phyloP scores from a whole-genome alignment of 179 eudicot genomes.

The Beta macrorhiza region DNA sequence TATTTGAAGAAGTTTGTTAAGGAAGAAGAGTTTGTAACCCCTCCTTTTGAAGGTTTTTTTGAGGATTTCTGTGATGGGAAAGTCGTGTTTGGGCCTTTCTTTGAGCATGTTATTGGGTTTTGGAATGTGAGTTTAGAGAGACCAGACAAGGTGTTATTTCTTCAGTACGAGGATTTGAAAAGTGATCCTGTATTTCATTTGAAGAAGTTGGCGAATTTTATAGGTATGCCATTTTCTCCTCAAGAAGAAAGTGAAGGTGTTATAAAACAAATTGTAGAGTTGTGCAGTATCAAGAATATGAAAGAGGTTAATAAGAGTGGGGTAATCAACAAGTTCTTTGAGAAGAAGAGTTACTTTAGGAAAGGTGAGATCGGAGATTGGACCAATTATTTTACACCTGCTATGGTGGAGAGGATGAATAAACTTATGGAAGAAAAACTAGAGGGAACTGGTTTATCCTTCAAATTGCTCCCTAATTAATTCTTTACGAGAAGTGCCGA shows the following conservation, averaged over 20 bases:
- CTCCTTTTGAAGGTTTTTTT: background rate
- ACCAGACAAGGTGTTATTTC: constrained; percentile 18
- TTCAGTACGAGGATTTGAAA: constrained; percentile 21
- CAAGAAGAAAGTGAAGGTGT: constrained; percentile 22
- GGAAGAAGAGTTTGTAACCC: background rate
- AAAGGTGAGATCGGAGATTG: constrained; percentile 23
- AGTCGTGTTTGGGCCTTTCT: background rate
- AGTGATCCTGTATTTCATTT: background rate
- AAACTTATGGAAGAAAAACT: constrained; percentile 15
- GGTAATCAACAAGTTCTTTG: constrained; percentile 2
- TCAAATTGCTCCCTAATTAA: background rate
- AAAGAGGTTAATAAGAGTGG: constrained; percentile 23
- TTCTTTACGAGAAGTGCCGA: too few relatives aligned
- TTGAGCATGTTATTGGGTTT: background rate
- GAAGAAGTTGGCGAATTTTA: constrained; percentile 25
- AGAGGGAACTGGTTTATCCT: constrained; percentile 17
- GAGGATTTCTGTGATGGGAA: background rate
- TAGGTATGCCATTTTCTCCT: constrained; percentile 13
- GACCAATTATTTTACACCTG: constrained; percentile 18
- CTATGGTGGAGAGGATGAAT: constrained; percentile 14
- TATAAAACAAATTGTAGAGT: constrained; percentile 13
- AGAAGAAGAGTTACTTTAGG: constrained; percentile 22
- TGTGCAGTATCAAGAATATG: constrained; percentile 17
- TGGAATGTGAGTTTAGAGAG: background rate
- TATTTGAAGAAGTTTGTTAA: background rate